These are phyloP conservation scores for Bimuria novae-zelandiae DNA, from an alignment of 2,329 filamentous ascomycete genomes.

Conservation along the genomic window DNA sequence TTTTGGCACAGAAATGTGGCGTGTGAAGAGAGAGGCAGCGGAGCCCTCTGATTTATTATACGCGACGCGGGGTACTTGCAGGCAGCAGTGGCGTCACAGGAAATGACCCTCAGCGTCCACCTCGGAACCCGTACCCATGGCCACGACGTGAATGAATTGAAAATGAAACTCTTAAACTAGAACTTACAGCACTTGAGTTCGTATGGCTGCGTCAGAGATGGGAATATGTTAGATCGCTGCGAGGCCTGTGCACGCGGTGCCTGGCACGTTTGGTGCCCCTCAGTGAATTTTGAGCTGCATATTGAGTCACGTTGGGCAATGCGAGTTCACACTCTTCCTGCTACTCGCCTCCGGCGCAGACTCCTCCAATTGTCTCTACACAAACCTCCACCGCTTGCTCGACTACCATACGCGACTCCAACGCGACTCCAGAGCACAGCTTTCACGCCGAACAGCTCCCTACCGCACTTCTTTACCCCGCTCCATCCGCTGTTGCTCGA, in stretches of 20 bases:
- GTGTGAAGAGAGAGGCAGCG: neutral
- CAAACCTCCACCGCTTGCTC: slow-evolving; percentile 13
- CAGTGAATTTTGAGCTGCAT: slow-evolving; percentile 25
- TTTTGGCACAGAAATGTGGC: slow-evolving; percentile 5
- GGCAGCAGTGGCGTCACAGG: neutral
- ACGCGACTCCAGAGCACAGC: slow-evolving; percentile 15
- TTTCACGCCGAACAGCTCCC: slow-evolving; percentile 19
- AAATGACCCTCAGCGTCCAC: too few species aligned
- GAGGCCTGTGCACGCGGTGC: slow-evolving; percentile 19
- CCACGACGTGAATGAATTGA: too few species aligned
- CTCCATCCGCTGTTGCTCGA: slow-evolving; percentile 31
- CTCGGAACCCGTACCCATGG: too few species aligned
- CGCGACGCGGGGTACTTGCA: slow-evolving; percentile 20
- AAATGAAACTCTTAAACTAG: too few species aligned
- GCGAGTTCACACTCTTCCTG: slow-evolving; percentile 26
- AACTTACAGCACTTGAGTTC: too few species aligned
- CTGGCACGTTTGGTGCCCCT: slow-evolving; percentile 22
- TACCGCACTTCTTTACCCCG: slow-evolving; percentile 39
- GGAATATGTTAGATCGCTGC: neutral
- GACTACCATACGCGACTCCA: neutral
- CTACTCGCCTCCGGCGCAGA: slow-evolving; percentile 27
- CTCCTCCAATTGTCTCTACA: slow-evolving; percentile 22
- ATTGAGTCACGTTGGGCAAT: slow-evolving; percentile 38
- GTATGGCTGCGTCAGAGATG: neutral
- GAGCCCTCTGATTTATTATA: slow-evolving; percentile 13